Evolutionary conservation across 2,329 filamentous ascomycete genomes (phyloP).

Genomic region (Phoma sp.): DNA sequence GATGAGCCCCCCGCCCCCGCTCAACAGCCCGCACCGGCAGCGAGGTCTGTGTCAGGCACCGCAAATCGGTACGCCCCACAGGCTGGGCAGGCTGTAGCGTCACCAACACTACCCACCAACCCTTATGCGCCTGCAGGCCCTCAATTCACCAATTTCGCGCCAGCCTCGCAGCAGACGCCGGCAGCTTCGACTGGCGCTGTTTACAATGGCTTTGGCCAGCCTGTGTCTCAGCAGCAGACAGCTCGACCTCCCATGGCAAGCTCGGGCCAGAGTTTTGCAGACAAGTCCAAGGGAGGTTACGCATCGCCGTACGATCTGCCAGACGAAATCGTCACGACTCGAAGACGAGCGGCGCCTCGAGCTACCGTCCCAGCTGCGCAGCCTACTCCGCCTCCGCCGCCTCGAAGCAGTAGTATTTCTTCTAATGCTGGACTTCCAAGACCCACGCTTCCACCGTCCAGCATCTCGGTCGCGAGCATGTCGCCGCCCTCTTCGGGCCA

Average conservation of each 20-base stretch:
- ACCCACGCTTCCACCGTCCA: constrained; percentile 37
- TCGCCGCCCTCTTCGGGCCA: constrained; percentile 52
- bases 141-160: constrained; percentile 56
- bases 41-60: constrained; percentile 20
- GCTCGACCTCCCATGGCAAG: constrained; percentile 59
- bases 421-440: constrained; percentile 26
- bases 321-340: constrained; percentile 79
- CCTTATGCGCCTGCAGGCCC: constrained; percentile 60
- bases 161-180: constrained; percentile 24
- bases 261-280: constrained; percentile 77
- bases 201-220: constrained; percentile 43
- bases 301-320: constrained; percentile 94
- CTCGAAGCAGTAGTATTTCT: constrained; percentile 67
- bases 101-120: constrained; percentile 42
- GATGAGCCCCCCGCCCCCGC: constrained; percentile 61
- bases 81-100: constrained; percentile 27
- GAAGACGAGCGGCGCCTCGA: constrained; percentile 58
- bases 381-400: constrained; percentile 60
- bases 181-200: constrained; percentile 26
- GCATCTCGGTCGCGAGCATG: constrained; percentile 42
- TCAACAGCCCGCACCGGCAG: constrained; percentile 31
- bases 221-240: constrained; percentile 39
- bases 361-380: constrained; percentile 42
- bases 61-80: constrained; percentile 48
- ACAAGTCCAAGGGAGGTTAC: constrained; percentile 91